These are phyloP conservation scores for Yarrowia divulgata DNA, from an alignment of 805 yeast genomes.

Conservation along the genomic window DNA sequence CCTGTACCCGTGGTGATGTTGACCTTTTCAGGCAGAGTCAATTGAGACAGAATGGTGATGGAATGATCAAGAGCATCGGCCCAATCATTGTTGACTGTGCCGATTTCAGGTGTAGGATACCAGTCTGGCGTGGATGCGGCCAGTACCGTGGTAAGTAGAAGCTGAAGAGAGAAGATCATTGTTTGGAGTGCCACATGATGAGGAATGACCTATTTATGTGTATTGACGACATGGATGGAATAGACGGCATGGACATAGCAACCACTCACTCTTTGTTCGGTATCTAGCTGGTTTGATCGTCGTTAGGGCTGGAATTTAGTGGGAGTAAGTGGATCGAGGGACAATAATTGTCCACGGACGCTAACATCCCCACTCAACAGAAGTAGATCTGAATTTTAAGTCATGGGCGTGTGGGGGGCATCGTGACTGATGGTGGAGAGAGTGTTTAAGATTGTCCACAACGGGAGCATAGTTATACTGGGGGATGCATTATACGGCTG, in stretches of 20 bases:
- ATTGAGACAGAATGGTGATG: constrained; percentile 60
- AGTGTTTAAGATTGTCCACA: too few species aligned
- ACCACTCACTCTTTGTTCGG: background rate
- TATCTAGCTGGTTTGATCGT: background rate
- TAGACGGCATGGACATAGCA: too few species aligned
- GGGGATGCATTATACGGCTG: too few species aligned
- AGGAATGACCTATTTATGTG: background rate
- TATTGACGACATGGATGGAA: too few species aligned
- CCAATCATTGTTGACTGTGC: constrained; percentile 53
- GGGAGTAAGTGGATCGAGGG: too few species aligned
- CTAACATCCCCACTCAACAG: background rate
- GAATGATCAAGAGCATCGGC: constrained; percentile 64
- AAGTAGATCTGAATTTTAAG: background rate
- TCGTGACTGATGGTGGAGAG: too few species aligned
- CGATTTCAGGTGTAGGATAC: constrained; percentile 44
- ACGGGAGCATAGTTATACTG: too few species aligned
- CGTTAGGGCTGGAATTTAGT: background rate
- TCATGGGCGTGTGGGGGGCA: too few species aligned
- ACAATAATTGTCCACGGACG: too few species aligned
- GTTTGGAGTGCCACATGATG: too few species aligned
- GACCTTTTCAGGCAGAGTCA: constrained; percentile 66
- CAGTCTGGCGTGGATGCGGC: constrained; percentile 40
- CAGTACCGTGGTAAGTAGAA: background rate
- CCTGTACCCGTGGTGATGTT: constrained; percentile 70
- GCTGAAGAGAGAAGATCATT: background rate